A percentile compares a stretch with the other conserved stretches of the same genome.
phyloP scores from a whole-genome alignment of 768 basidiomycete species.

The Tylopilus subfusipes region DNA sequence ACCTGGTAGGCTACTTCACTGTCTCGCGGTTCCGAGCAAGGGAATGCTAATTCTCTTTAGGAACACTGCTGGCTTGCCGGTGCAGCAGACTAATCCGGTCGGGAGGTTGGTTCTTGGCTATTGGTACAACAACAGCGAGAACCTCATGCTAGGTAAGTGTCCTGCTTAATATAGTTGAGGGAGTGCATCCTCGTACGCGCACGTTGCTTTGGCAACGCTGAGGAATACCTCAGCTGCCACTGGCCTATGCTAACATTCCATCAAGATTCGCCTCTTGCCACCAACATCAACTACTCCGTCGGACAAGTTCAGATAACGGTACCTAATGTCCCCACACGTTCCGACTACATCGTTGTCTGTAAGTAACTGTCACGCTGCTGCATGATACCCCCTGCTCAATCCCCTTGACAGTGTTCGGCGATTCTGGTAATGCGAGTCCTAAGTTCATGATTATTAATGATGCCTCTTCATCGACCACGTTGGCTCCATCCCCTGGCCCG shows the following conservation, averaged over 20 bases:
- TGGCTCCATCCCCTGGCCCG: slow-evolving; percentile 4
- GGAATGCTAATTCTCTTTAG: slow-evolving; percentile 32
- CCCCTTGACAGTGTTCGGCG: slow-evolving; percentile 33
- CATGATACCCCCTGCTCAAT: neutral
- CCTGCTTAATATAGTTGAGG: neutral
- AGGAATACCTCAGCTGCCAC: neutral
- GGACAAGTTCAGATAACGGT: slow-evolving; percentile 35
- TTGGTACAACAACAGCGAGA: slow-evolving; percentile 27
- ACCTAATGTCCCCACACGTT: slow-evolving; percentile 31
- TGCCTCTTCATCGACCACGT: slow-evolving; percentile 35
- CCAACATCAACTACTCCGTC: slow-evolving; percentile 28
- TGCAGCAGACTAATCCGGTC: slow-evolving; percentile 27
- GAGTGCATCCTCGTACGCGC: neutral
- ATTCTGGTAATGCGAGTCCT: slow-evolving; percentile 41
- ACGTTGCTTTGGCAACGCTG: neutral
- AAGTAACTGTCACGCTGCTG: slow-evolving; percentile 12
- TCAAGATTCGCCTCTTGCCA: slow-evolving; percentile 35
- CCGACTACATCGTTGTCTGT: slow-evolving; percentile 38
- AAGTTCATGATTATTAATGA: slow-evolving; percentile 55
- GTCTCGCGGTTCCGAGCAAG: slow-evolving; percentile 19
- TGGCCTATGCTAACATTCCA: slow-evolving; percentile 6
- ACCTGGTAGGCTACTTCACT: slow-evolving; percentile 41
- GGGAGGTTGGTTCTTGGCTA: slow-evolving; percentile 32
- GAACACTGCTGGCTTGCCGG: slow-evolving; percentile 23
- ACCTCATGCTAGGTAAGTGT: slow-evolving; percentile 30